Percentiles rank a stretch among this genome's conserved stretches.
Conservation (phyloP, 495 filamentous ascomycete species). For the Aspergillus nanangensis region DNA sequence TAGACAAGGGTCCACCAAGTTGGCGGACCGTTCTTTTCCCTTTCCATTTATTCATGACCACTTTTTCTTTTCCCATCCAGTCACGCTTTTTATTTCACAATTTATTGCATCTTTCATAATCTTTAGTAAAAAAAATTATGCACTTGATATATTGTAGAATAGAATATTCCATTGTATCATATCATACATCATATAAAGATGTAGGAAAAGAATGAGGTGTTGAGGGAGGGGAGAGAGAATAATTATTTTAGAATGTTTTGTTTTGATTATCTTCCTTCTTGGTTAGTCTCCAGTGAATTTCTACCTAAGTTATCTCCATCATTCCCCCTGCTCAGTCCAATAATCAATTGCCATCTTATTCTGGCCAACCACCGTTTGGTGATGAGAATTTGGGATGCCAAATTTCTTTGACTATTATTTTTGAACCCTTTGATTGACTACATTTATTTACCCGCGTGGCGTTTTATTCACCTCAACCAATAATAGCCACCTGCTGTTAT, state of each 20-base stretch:
- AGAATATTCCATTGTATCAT: no score
- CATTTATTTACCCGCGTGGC: slow-evolving; percentile 11
- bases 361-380: slow-evolving; percentile 1
- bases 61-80: slow-evolving; percentile 9
- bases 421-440: no score
- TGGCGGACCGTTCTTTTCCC: slow-evolving; percentile 19
- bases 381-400: slow-evolving; percentile 7
- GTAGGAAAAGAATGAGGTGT: no score
- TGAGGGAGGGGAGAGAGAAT: no score
- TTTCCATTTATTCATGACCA: slow-evolving; percentile 11
- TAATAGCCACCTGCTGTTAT: slow-evolving; percentile 1
- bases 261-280: no score
- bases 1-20: slow-evolving; percentile 13
- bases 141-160: no score
- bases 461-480: slow-evolving; percentile 2
- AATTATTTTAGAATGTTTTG: not conserved
- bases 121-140: no score
- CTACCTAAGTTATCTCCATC: slow-evolving; percentile 4
- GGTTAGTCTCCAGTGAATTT: not conserved
- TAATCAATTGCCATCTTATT: not conserved
- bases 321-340: not conserved
- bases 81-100: slow-evolving; percentile 2
- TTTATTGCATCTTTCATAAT: no score
- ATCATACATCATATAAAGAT: no score
- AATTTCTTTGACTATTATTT: no score